phyloP scores from a whole-genome alignment of 306 rosid genomes.

The Alnus glutinosa region DNA sequence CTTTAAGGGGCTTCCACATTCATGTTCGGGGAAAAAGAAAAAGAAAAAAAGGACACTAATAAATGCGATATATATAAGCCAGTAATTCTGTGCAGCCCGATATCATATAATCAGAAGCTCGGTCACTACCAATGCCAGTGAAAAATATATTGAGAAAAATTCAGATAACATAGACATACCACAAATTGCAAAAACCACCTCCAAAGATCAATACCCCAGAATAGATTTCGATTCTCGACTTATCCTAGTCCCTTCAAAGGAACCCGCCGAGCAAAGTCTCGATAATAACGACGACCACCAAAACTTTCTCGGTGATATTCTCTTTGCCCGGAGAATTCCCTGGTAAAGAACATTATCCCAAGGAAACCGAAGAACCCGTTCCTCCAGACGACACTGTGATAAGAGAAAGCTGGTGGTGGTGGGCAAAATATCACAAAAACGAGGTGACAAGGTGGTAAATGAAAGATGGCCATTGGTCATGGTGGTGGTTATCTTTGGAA shows the following conservation, averaged over 20 bases:
- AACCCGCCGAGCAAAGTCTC: neutral
- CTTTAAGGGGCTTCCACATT: no score
- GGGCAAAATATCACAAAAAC: neutral
- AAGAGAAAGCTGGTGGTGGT: constrained; percentile 1
- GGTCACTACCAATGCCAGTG: neutral
- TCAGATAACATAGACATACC: neutral
- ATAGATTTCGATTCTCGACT: no score
- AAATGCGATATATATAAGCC: neutral
- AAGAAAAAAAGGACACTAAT: neutral
- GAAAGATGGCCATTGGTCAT: constrained; percentile 34
- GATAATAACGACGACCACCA: neutral
- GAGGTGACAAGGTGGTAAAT: constrained; percentile 24
- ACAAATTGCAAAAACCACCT: constrained; percentile 12
- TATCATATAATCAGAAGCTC: neutral
- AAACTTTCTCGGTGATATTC: neutral
- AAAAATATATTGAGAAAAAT: neutral
- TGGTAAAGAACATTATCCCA: no score
- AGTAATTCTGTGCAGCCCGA: neutral
- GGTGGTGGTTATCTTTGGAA: neutral
- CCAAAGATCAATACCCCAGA: constrained; percentile 18
- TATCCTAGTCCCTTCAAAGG: neutral
- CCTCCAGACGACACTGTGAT: neutral
- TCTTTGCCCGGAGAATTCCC: no score
- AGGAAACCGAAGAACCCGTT: neutral
- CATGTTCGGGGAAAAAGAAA: neutral